Evolutionary conservation across 495 filamentous ascomycete genomes (phyloP), one percentile per base, ranked within the genome.

Genomic region (Jackrogersella minutella): DNA sequence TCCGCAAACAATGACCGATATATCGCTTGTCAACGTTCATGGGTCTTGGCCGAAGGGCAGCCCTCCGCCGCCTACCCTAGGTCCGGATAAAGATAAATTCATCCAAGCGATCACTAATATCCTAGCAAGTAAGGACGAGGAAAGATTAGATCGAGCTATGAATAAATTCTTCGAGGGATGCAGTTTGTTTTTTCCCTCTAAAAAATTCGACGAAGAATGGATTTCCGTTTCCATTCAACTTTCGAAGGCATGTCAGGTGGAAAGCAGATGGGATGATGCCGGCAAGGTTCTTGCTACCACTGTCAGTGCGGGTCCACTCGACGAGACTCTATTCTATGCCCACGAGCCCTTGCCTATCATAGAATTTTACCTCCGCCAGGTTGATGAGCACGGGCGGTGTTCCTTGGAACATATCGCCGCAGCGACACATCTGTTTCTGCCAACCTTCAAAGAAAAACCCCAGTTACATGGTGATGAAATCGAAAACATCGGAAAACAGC

Each of bases 351-450:
- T 73, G 2, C 2, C 56, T 6, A 64, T 82, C 14, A 71, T 82
- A 46, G 44, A 75, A 4, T 58, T 47, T 1, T 46, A 76, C 16
- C 58, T 81, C n/a, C 26, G 57, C 14, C 62, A 58, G 3, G 36
- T 26, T 21, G 49, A 64, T 36, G 36, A 62, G 47, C n/a, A 64
- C 10, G 37, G 30, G 5, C 37, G 37, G 11, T 56, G 52, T 40
- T 37, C 31, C 7, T 28, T 6, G 2, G 26, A 55, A 26, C 13
- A 40, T 21, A 37, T 80, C 37, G 62, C 72, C 36, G 51, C 57
- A 14, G 77, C 76, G 7, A 51, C 74, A 22, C 49, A 60, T 3
- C 22, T 83, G 49, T 82, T 76, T 49, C 68, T 82, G 9, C 54
- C 75, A 1, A 66, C 44, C 10, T 76, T 80, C 33, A 66, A 68